Evolutionary conservation across 208 protist species (phyloP), one percentile per base, ranked within the genome.

Genomic region (Leishmania turanica): DNA sequence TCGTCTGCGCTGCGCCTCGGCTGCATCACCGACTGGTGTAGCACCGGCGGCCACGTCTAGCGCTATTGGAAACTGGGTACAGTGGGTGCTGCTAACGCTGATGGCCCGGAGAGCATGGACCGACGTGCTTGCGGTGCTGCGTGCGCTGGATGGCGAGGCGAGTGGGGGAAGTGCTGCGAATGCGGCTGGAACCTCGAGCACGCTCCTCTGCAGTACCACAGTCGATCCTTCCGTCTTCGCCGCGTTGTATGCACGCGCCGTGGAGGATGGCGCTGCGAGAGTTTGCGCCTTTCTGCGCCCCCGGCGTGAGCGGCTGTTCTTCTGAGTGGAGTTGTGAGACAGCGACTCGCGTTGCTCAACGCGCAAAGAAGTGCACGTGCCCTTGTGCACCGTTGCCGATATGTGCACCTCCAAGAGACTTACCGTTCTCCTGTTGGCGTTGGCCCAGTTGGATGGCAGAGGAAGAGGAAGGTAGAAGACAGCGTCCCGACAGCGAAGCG

Each of bases 221-320:
- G 37, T 93, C 6, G 91, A 95, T 51, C 89, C 89, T 4, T 71
- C 80, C 7, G 85, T 95, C 7, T 91, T 91, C 58, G 88, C 90
- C 0, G 89, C 88, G 51, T 15, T 96, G 15, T 96, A 92, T 84
- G 64, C 68, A 3, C 80, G 76, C 24, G 93, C 93, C 6, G 73
- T 89, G 64, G 90, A 92, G 68, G 90, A 85, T 24, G 93, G 93
- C 2, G 87, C 84, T 69, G 86, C 88, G n/a, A 75, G 79, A 34
- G 85, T 96, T 34, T 95, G 91, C 80, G 82, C 87, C 3, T 82
- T 89, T 51, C 77, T 96, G 47, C 89, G 91, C 0, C 62, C 73
- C 17, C 86, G 84, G 17, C 89, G 93, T n/a, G 87, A 95, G 80
- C 77, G 74, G 54, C 81, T 96, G 19, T 97, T 97, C 80, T 95